Evolutionary conservation across 2,329 filamentous ascomycete genomes (phyloP).

Genomic region (Neurospora sp.): DNA sequence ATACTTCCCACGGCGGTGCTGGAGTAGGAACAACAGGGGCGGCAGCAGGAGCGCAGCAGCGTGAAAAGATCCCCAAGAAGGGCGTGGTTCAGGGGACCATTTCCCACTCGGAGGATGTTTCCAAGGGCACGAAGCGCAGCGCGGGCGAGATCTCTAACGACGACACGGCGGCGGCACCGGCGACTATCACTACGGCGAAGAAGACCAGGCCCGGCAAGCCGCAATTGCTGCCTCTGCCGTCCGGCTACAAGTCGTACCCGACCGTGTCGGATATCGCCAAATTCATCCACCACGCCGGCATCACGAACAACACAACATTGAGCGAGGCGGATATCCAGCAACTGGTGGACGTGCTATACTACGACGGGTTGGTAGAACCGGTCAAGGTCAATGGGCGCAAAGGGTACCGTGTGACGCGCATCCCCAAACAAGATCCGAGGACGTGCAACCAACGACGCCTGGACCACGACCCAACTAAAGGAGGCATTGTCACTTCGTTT

Average conservation of each 20-base stretch:
- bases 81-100: slow-evolving; percentile 41
- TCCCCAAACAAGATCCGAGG: slow-evolving; percentile 31
- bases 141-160: not conserved
- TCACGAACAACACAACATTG: slow-evolving; percentile 63
- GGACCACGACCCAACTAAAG: slow-evolving; percentile 15
- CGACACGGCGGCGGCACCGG: not conserved
- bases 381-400: slow-evolving; percentile 39
- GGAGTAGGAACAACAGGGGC: slow-evolving; percentile 26
- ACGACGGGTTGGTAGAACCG: slow-evolving; percentile 73
- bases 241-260: slow-evolving; percentile 69
- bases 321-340: slow-evolving; percentile 71
- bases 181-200: slow-evolving; percentile 4
- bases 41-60: slow-evolving; percentile 24
- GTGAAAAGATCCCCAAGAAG: slow-evolving; percentile 43
- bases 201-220: slow-evolving; percentile 23
- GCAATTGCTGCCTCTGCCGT: slow-evolving; percentile 41
- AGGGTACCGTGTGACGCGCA: slow-evolving; percentile 44
- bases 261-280: slow-evolving; percentile 70
- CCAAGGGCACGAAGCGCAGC: slow-evolving; percentile 23
- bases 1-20: slow-evolving; percentile 28
- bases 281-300: slow-evolving; percentile 57
- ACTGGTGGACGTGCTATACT: slow-evolving; percentile 79
- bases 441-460: slow-evolving; percentile 20
- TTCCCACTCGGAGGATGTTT: not conserved
- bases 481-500: slow-evolving; percentile 12